Evolutionary conservation across 345 rosid genomes (phyloP), one percentile per base, ranked within the genome.

Genomic region (Hibiscus mutabilis): DNA sequence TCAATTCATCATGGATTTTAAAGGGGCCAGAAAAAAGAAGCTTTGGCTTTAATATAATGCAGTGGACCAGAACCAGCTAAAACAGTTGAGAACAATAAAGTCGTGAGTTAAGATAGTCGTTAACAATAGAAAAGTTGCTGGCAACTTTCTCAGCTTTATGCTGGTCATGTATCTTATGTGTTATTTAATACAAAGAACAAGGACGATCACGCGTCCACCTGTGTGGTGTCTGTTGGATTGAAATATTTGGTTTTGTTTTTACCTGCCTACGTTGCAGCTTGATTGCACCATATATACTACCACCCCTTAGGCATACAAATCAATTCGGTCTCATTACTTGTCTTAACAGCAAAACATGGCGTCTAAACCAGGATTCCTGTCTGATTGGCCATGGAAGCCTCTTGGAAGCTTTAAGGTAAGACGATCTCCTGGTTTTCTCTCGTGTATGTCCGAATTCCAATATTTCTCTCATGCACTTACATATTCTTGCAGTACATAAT

Each of bases 371-470:
- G 91, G 91, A 65, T 35, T 85, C 65, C 84, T 87, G 77, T 85
- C 86, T 0, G 82, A 83, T 9, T 87, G 91, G 91, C 91, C 91
- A 8, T 87, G 91, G 88, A 64, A 42, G 22, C 76, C 81, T 47
- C 86, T 85, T 27, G 91, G 88, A 56, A 81, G 61, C 77, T 85
- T 82, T 70, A 87, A 87, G 91, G 91, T 69, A 57, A 22, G 31
- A 21, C 11, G 3, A 15, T 25, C 37, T 4, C 25, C 49, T 40
- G 13, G 3, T 4, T 1, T 60, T n/a, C 21, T 47, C 14, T 42
- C 2, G 10, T 22, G 40, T 35, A 35, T 35, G 8, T 35, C 40
- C 33, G 4, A 5, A 64, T 3, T 3, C 19, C 9, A 6, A 6
- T 19, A 19, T 37, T 16, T 1, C 16, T 49, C 9, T 11, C 22